Evolutionary conservation across 2,329 filamentous ascomycete species (phyloP), one percentile per base, ranked within the genome.

Genomic region (Xylaria sp.): DNA sequence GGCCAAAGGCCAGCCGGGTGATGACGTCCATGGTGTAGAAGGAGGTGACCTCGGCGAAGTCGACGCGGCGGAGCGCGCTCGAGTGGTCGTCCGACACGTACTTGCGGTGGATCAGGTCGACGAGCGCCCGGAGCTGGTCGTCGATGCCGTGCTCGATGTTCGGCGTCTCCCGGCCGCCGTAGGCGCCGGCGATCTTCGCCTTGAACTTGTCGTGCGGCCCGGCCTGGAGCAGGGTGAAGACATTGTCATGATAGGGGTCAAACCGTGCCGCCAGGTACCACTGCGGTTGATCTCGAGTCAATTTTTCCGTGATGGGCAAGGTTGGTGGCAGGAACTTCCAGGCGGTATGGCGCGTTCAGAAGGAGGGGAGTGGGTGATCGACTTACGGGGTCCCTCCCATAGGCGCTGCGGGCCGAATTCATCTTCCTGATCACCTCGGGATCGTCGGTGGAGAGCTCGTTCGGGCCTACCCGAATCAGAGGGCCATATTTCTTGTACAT

Each of bases 191-290:
- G 2, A 56, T 61, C 34, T 59, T 57, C 2, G 63, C 56, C 55
- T 68, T 68, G 20, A 62, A 39, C 18, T 65, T 63, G 11, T 70
- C 69, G 60, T 83, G 80, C 21, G 64, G 67, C 17, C 68, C 69
- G 41, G 74, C 75, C 56, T 82, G 73, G 39, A 72, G 71, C 21
- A 76, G 69, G 9, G 74, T 79, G 57, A 83, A 73, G 51, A 85
- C 72, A 50, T 79, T 82, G 56, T 83, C 76, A n/a, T 76, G 71
- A 7, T 76, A 72, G 0, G 61, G 61, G 8, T 62, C 48, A 16
- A 63, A 42, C 16, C 50, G 45, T 6, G 55, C 24, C 2, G 50
- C 55, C 8, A 41, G 39, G 42, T 61, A 66, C 60, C 60, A 64
- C 4, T 29, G 6, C 19, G 17, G 19, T 22, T 6, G 6, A 4